A percentile compares a stretch with the other conserved stretches of the same genome.
Evolutionary conservation across 2,329 filamentous ascomycete genomes (phyloP).

Genomic region (Aspergillus phoenicis): DNA sequence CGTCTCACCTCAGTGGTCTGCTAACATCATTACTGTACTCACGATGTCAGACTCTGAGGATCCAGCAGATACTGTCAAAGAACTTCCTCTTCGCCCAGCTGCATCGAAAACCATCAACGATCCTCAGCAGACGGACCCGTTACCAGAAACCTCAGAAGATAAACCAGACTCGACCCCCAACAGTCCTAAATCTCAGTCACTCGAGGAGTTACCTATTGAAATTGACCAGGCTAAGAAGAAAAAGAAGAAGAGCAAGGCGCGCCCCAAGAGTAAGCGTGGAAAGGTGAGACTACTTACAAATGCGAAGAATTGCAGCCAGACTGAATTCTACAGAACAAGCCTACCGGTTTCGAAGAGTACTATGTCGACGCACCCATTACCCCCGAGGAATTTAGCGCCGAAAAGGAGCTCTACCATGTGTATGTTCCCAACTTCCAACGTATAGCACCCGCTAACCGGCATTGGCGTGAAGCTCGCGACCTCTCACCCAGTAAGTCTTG

Average conservation of each 20-base stretch:
- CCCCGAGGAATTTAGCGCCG: conserved; percentile 66
- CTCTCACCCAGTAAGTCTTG: conserved; percentile 60
- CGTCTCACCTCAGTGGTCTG: too few species aligned
- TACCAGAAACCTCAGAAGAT: neutral
- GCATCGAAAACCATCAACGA: neutral
- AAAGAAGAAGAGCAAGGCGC: conserved; percentile 40
- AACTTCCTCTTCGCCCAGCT: too few species aligned
- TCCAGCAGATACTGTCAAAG: too few species aligned
- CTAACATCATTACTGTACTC: too few species aligned
- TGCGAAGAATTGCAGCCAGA: neutral
- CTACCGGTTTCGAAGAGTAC: conserved; percentile 76
- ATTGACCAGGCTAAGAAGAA: conserved; percentile 29
- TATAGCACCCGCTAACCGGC: conserved; percentile 14
- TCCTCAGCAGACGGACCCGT: neutral
- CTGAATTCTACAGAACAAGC: conserved; percentile 39
- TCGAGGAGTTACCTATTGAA: neutral
- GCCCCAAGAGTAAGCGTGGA: conserved; percentile 45
- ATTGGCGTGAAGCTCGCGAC: conserved; percentile 34
- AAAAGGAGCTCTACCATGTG: conserved; percentile 68
- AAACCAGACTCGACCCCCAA: neutral
- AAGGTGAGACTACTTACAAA: conserved; percentile 12
- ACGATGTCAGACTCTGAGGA: too few species aligned
- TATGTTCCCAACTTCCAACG: conserved; percentile 44
- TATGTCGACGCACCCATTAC: conserved; percentile 80
- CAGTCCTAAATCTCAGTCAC: neutral